These are phyloP conservation scores for Leptodermis oblonga DNA, from an alignment of 257 asterid genomes.

Conservation along the genomic window DNA sequence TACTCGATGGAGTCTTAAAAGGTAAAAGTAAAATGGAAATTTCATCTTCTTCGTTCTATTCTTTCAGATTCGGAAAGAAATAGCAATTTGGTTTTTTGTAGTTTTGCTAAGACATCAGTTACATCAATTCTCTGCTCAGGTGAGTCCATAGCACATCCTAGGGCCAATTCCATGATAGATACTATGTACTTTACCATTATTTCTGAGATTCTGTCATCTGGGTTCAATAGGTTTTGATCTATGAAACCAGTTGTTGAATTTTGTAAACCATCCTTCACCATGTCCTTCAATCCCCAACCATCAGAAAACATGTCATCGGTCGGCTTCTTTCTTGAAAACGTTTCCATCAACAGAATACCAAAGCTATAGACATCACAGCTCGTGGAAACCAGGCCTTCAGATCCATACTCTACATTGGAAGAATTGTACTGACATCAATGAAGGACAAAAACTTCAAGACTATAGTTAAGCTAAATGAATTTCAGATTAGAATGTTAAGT, in stretches of 20 bases:
- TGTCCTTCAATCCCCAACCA: background rate
- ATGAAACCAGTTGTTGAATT: background rate
- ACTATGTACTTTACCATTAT: background rate
- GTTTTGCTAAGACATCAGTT: background rate
- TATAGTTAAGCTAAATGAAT: background rate
- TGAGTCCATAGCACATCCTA: background rate
- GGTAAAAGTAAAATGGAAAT: no score
- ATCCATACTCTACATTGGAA: conserved; percentile 5
- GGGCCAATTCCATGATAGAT: conserved; percentile 5
- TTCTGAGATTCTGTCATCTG: background rate
- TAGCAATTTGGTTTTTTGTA: background rate
- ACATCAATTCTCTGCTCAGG: background rate
- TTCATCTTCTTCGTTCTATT: background rate
- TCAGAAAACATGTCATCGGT: conserved; percentile 8
- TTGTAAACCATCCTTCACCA: background rate
- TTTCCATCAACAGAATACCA: conserved; percentile 13
- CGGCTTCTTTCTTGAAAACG: conserved; percentile 12
- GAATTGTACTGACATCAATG: background rate
- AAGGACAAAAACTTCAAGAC: background rate
- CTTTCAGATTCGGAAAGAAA: background rate
- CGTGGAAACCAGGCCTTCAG: conserved; percentile 8
- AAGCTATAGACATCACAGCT: conserved; percentile 11
- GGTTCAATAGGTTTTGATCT: background rate
- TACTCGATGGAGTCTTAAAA: no score
- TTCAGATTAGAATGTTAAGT: background rate